Conservation (phyloP, 2,329 filamentous ascomycete species). For the Trichophyton verrucosum region DNA sequence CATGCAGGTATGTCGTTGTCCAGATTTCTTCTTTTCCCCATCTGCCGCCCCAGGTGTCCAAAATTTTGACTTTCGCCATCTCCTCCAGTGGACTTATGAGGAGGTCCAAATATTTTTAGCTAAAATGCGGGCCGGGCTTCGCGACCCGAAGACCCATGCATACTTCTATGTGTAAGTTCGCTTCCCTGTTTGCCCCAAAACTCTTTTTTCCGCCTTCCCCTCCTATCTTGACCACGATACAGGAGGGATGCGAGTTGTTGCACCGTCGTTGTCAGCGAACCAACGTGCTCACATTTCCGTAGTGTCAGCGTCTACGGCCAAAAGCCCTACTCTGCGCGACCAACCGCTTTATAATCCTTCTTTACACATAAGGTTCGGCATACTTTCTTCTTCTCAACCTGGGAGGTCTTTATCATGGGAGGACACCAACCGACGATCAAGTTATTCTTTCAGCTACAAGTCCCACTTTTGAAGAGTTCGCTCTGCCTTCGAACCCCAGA, state of each 20-base stretch:
- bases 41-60: slow-evolving; percentile 4
- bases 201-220: background rate
- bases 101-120: slow-evolving; percentile 17
- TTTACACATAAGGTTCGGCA: background rate
- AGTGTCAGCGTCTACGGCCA: background rate
- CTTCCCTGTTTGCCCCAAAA: background rate
- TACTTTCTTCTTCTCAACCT: background rate
- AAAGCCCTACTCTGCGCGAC: background rate
- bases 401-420: background rate
- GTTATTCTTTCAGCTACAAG: background rate
- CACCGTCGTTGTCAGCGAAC: background rate
- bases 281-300: background rate
- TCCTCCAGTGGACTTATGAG: slow-evolving; percentile 17
- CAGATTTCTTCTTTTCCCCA: slow-evolving; percentile 9
- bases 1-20: slow-evolving; percentile 3
- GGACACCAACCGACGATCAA: background rate
- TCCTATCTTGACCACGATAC: background rate
- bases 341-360: background rate
- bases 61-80: background rate
- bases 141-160: slow-evolving; percentile 16
- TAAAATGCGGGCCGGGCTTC: slow-evolving; percentile 16
- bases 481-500: background rate
- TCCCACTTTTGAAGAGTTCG: background rate
- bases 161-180: slow-evolving; percentile 10
- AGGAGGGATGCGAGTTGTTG: background rate